Evolutionary conservation across 768 basidiomycete genomes (phyloP).

Genomic region (Terana coerulea): DNA sequence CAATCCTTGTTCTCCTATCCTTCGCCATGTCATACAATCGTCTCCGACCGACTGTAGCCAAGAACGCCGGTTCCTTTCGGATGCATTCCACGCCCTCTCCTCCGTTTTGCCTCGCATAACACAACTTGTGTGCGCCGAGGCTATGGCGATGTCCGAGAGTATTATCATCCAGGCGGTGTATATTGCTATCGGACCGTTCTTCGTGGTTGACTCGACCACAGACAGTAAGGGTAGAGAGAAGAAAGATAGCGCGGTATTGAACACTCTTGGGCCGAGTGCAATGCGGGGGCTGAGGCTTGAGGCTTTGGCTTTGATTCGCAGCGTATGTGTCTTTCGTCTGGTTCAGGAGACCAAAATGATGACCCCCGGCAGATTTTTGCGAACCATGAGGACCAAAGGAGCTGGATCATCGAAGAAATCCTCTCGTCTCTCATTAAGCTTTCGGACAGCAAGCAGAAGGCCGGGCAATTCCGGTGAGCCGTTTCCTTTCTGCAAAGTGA

Average conservation of each 20-base stretch:
- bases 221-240: constrained; percentile 54
- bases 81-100: constrained; percentile 70
- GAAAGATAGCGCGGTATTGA: constrained; percentile 56
- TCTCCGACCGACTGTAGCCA: constrained; percentile 27
- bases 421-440: constrained; percentile 85
- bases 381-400: constrained; percentile 83
- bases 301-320: constrained; percentile 79
- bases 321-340: constrained; percentile 45
- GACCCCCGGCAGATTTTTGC: constrained; percentile 70
- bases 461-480: constrained; percentile 81
- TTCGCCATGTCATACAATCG: constrained; percentile 49
- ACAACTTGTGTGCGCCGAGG: constrained; percentile 66
- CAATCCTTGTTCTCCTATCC: constrained; percentile 41
- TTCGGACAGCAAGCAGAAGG: constrained; percentile 85
- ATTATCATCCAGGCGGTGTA: constrained; percentile 93
- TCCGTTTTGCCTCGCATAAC: constrained; percentile 74
- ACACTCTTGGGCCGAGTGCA: constrained; percentile 70
- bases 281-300: constrained; percentile 81
- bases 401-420: constrained; percentile 99
- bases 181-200: constrained; percentile 92
- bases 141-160: constrained; percentile 78
- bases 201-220: constrained; percentile 65
- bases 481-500: background rate
- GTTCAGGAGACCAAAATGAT: background rate
- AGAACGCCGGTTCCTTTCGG: constrained; percentile 50